phyloP scores from a whole-genome alignment of 2,329 filamentous ascomycete species.

The Teratosphaeria zuluensis region DNA sequence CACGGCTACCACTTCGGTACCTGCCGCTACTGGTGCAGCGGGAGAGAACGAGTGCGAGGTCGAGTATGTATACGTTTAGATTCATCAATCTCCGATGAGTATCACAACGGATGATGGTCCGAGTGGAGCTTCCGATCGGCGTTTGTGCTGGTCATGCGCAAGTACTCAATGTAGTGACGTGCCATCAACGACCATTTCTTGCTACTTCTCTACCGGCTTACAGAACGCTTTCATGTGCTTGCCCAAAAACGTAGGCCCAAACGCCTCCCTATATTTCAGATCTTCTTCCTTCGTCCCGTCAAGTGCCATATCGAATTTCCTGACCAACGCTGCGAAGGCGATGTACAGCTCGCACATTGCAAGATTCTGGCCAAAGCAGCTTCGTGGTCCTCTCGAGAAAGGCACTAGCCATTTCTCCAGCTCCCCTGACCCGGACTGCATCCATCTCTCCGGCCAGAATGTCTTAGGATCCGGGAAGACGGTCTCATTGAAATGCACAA shows the following conservation, averaged over 20 bases:
- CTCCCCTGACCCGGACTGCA: slow-evolving; percentile 12
- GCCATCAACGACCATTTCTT: too few relatives aligned
- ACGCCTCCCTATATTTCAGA: neutral
- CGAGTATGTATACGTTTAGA: neutral
- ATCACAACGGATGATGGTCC: neutral
- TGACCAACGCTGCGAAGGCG: neutral
- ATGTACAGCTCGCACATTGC: neutral
- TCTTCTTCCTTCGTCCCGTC: neutral
- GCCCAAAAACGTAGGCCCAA: neutral
- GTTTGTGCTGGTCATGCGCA: neutral
- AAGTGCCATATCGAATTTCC: neutral
- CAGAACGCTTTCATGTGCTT: neutral
- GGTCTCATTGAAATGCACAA: slow-evolving; percentile 24
- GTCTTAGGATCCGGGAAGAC: slow-evolving; percentile 22
- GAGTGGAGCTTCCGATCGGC: neutral
- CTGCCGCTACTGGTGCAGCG: neutral
- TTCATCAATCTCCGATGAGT: neutral
- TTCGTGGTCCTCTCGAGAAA: neutral
- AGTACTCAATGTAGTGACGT: too few relatives aligned
- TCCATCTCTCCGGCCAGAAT: slow-evolving; percentile 26
- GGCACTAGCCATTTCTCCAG: neutral
- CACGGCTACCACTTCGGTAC: neutral
- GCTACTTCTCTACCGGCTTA: neutral
- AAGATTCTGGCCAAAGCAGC: neutral
- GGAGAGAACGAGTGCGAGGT: neutral